Conservation (phyloP, 305 asterid species). For the Rubia occidens region DNA sequence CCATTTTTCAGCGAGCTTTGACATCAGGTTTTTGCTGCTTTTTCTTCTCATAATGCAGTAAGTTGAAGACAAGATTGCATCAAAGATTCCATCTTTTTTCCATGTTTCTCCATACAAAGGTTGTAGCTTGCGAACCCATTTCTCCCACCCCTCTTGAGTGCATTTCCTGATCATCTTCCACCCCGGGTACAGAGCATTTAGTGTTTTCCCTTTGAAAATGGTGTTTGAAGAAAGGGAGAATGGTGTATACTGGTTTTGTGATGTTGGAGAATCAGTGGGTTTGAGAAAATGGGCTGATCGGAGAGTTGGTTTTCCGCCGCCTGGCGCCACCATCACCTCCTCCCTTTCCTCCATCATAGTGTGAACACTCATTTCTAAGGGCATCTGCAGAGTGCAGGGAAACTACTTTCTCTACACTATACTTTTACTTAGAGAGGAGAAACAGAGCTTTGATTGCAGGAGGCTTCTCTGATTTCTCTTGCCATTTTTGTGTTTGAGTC, state of each 20-base stretch:
- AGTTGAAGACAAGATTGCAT: slow-evolving; percentile 17
- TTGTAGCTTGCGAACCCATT: slow-evolving; percentile 15
- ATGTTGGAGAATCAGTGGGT: background rate
- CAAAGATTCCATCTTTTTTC: slow-evolving; percentile 21
- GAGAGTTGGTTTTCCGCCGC: slow-evolving; percentile 1
- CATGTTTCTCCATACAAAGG: slow-evolving; percentile 12
- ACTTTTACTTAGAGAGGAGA: background rate
- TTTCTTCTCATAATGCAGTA: background rate
- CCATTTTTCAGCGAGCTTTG: slow-evolving; percentile 24
- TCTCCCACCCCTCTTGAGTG: slow-evolving; percentile 13
- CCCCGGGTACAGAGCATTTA: background rate
- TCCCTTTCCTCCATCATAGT: background rate
- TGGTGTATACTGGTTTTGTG: background rate
- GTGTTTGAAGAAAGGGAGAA: background rate
- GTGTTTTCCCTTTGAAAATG: background rate
- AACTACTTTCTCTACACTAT: background rate
- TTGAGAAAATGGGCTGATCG: slow-evolving; percentile 4
- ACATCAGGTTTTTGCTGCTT: slow-evolving; percentile 8
- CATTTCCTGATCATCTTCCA: background rate
- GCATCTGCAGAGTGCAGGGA: background rate
- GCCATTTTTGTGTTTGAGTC: too few species aligned
- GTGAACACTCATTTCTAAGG: background rate
- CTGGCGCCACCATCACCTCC: background rate
- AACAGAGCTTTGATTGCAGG: background rate
- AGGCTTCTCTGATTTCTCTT: too few species aligned